Conservation (phyloP, 2,329 filamentous ascomycete genomes). For the Paecilomyces sp. region DNA sequence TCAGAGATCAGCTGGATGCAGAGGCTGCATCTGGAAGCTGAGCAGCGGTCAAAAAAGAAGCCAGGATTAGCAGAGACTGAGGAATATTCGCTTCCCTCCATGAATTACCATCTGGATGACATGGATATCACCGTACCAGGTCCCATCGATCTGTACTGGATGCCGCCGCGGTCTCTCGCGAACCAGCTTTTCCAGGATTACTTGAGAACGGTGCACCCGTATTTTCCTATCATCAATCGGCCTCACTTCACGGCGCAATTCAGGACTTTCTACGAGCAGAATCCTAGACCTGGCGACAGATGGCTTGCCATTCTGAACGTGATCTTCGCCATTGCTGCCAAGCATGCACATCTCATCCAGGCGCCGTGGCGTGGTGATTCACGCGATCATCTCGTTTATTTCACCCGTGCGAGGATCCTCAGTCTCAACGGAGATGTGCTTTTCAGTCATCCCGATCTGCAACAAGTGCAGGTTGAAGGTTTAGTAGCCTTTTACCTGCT, state of each 20-base stretch:
- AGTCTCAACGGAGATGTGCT: constrained; percentile 36
- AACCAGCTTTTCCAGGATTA: constrained; percentile 37
- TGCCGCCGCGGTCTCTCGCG: constrained; percentile 34
- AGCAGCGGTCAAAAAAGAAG: constrained; percentile 21
- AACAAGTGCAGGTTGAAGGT: constrained; percentile 39
- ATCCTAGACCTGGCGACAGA: constrained; percentile 28
- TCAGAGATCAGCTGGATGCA: constrained; percentile 42
- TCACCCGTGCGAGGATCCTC: constrained; percentile 36
- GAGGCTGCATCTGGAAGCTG: constrained; percentile 30
- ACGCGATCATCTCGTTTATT: constrained; percentile 37
- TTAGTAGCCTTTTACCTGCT: constrained; percentile 39
- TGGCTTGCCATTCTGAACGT: constrained; percentile 41
- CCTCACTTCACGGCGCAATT: constrained; percentile 35
- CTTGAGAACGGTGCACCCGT: constrained; percentile 34
- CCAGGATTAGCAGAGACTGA: constrained; percentile 20
- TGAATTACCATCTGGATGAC: constrained; percentile 40
- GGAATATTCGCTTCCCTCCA: constrained; percentile 24
- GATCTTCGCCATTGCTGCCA: constrained; percentile 39
- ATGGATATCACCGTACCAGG: constrained; percentile 33
- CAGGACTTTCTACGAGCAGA: constrained; percentile 28
- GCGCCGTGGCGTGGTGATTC: constrained; percentile 36
- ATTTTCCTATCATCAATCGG: constrained; percentile 39
- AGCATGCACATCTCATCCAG: constrained; percentile 36
- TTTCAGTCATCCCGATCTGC: constrained; percentile 38
- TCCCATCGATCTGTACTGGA: constrained; percentile 33